A percentile compares a stretch with the other conserved stretches of the same genome.
Evolutionary conservation across 2,329 filamentous ascomycete genomes (phyloP).

Genomic region (Nothopassalora personata): DNA sequence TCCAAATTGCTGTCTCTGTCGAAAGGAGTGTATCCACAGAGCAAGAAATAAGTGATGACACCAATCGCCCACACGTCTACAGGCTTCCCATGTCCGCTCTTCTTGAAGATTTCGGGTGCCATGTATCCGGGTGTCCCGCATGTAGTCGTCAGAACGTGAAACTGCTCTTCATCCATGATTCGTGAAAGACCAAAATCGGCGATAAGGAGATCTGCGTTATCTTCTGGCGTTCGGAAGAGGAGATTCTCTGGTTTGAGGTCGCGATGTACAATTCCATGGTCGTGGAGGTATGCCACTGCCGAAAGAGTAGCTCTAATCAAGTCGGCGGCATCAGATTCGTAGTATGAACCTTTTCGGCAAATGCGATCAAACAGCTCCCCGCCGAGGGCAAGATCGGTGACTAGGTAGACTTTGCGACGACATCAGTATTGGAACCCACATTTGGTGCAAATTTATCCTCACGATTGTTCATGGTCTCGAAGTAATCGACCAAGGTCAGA

Average conservation of each 20-base stretch:
- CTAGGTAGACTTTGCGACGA: slow-evolving; percentile 67
- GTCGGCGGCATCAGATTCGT: slow-evolving; percentile 92
- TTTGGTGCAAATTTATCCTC: slow-evolving; percentile 24
- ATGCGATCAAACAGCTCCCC: slow-evolving; percentile 98
- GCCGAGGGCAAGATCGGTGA: slow-evolving; percentile 91
- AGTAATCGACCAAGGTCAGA: slow-evolving; percentile 95
- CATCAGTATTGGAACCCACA: slow-evolving; percentile 2
- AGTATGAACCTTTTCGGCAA: slow-evolving; percentile 97
- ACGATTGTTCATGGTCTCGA: slow-evolving; percentile 98
- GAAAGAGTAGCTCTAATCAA: slow-evolving; percentile 91
- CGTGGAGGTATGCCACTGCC: slow-evolving; percentile 96
- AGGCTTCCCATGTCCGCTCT: slow-evolving; percentile 94
- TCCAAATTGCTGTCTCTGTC: slow-evolving; percentile 96
- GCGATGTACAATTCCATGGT: slow-evolving; percentile 96
- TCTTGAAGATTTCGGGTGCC: slow-evolving; percentile 99
- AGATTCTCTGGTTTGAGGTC: slow-evolving; percentile 97
- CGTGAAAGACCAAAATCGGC: slow-evolving; percentile 93
- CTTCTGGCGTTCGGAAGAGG: slow-evolving; percentile 92
- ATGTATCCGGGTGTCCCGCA: slow-evolving; percentile 98
- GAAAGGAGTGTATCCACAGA: slow-evolving; percentile 97
- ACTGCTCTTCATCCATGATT: slow-evolving; percentile 99
- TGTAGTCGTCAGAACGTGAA: slow-evolving; percentile 94
- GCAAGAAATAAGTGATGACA: slow-evolving; percentile 96
- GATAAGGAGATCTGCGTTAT: slow-evolving; percentile 94
- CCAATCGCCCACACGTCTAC: slow-evolving; percentile 98